Evolutionary conservation across 2,329 filamentous ascomycete genomes (phyloP).

Genomic region (Penicillium sp.): DNA sequence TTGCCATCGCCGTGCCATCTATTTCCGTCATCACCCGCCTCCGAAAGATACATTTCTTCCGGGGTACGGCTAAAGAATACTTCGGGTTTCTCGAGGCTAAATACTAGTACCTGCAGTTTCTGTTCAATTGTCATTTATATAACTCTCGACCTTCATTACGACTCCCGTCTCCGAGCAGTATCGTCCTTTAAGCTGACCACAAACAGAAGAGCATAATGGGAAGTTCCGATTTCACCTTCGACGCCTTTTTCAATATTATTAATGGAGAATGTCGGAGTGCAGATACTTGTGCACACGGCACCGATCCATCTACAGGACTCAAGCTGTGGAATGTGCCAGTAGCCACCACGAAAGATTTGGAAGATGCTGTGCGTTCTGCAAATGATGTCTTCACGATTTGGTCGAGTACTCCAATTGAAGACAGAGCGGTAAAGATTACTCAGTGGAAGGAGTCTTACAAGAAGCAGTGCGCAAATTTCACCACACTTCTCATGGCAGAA

Average conservation of each 20-base stretch:
- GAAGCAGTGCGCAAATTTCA: neutral
- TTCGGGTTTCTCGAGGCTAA: neutral
- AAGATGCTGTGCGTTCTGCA: constrained; percentile 3
- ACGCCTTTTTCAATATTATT: constrained; percentile 1
- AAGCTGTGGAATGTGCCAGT: constrained; percentile 6
- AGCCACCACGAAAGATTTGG: neutral
- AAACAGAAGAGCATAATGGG: neutral
- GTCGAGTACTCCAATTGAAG: constrained; percentile 1
- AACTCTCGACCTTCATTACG: neutral
- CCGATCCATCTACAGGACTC: neutral
- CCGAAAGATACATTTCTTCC: neutral
- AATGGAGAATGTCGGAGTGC: neutral
- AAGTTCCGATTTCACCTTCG: neutral
- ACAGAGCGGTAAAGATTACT: neutral
- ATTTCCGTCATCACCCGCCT: no score
- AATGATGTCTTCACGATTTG: constrained; percentile 2
- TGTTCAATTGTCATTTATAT: neutral
- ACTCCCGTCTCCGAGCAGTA: neutral
- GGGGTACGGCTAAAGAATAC: neutral
- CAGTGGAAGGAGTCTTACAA: constrained; percentile 5
- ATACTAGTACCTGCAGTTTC: no score
- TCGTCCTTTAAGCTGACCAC: neutral
- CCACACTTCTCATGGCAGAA: constrained; percentile 6
- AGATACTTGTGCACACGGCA: neutral
- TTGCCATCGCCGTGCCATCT: no score